phyloP scores from a whole-genome alignment of 2,329 filamentous ascomycete species.

The Penicillium sp. region DNA sequence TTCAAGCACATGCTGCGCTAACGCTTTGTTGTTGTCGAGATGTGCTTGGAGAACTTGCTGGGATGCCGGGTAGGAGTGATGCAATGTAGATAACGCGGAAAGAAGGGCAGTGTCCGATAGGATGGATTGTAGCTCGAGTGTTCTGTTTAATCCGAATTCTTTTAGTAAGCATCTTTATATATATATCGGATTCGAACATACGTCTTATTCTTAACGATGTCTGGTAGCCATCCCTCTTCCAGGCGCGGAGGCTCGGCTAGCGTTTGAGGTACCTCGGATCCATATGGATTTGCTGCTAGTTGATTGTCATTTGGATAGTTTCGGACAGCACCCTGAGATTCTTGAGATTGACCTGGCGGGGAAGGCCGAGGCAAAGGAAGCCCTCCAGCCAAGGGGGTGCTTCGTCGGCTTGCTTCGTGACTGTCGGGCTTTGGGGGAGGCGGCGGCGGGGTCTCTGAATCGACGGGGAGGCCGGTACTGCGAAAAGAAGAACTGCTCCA shows the following conservation, averaged over 20 bases:
- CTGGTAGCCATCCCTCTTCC: slow-evolving; percentile 71
- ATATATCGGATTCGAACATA: slow-evolving; percentile 40
- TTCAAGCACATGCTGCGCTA: slow-evolving; percentile 51
- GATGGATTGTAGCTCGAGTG: slow-evolving; percentile 65
- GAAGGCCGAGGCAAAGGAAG: slow-evolving; percentile 15
- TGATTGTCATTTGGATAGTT: not conserved
- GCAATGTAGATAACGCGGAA: slow-evolving; percentile 69
- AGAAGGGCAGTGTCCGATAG: slow-evolving; percentile 67
- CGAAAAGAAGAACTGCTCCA: slow-evolving; percentile 15
- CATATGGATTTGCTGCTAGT: not conserved
- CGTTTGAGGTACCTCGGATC: not conserved
- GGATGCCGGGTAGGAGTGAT: slow-evolving; percentile 66
- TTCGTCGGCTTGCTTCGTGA: slow-evolving; percentile 64
- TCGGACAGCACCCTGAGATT: slow-evolving; percentile 19
- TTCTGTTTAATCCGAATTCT: slow-evolving; percentile 19
- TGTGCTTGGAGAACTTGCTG: slow-evolving; percentile 61
- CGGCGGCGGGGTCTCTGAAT: slow-evolving; percentile 58
- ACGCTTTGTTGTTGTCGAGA: slow-evolving; percentile 66
- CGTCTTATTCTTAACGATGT: slow-evolving; percentile 75
- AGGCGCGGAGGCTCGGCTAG: slow-evolving; percentile 34
- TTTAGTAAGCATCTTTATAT: not conserved
- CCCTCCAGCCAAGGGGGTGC: slow-evolving; percentile 54
- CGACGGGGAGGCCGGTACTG: slow-evolving; percentile 30
- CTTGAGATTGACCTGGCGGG: slow-evolving; percentile 40
- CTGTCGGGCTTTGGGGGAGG: slow-evolving; percentile 69